phyloP scores from a whole-genome alignment of 2,329 filamentous ascomycete species.

The Fusarium sp. region DNA sequence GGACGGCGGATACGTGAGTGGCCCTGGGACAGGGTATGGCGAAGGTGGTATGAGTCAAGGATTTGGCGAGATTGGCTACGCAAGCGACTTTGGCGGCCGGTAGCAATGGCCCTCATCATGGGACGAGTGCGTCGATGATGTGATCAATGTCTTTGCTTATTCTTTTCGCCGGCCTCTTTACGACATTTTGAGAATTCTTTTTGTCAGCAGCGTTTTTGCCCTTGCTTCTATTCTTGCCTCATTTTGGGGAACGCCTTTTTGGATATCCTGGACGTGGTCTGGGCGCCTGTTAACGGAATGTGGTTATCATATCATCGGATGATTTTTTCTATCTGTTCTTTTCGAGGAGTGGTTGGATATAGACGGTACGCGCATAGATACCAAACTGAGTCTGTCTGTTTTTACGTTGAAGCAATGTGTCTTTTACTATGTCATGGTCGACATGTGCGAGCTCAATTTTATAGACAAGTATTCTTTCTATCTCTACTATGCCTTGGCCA shows the following conservation, averaged over 20 bases:
- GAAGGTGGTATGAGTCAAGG: constrained; percentile 66
- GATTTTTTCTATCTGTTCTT: constrained; percentile 18
- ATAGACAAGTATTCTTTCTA: background rate
- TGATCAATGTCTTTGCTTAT: constrained; percentile 16
- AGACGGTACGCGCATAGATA: constrained; percentile 48
- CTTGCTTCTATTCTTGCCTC: constrained; percentile 9
- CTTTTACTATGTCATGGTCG: background rate
- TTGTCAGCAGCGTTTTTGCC: constrained; percentile 24
- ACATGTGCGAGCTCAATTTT: background rate
- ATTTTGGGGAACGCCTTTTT: constrained; percentile 5
- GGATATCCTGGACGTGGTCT: constrained; percentile 22
- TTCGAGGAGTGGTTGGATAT: constrained; percentile 37
- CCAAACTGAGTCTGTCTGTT: constrained; percentile 40
- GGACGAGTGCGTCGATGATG: constrained; percentile 12
- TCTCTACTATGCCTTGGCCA: background rate
- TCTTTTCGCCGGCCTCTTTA: constrained; percentile 6
- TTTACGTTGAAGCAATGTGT: constrained; percentile 9
- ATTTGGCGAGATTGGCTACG: constrained; percentile 54
- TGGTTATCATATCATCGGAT: constrained; percentile 19
- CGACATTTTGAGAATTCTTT: constrained; percentile 13
- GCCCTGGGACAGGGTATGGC: constrained; percentile 69
- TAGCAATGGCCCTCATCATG: constrained; percentile 14
- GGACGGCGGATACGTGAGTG: constrained; percentile 74
- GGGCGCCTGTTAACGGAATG: constrained; percentile 32
- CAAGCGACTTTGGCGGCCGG: constrained; percentile 46